phyloP scores from a whole-genome alignment of 2,329 filamentous ascomycete genomes.

The Pezicula carpinea region DNA sequence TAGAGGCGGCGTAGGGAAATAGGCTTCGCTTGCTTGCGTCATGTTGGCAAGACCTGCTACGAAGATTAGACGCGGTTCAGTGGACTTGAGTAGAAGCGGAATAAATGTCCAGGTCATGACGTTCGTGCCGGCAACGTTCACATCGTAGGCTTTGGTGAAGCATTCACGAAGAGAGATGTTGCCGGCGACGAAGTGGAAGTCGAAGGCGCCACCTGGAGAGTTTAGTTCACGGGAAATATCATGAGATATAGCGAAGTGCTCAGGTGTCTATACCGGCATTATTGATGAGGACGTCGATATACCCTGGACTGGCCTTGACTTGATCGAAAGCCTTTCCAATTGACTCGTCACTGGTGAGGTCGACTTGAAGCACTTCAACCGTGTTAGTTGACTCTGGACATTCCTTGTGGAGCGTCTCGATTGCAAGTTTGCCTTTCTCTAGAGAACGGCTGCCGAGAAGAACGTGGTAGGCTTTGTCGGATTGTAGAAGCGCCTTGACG shows the following conservation, averaged over 20 bases:
- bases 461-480: constrained; percentile 33
- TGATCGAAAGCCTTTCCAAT: constrained; percentile 17
- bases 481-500: constrained; percentile 33
- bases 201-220: constrained; percentile 21
- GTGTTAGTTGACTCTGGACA: constrained; percentile 25
- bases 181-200: constrained; percentile 25
- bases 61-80: constrained; percentile 41
- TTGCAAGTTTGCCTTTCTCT: constrained; percentile 30
- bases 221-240: constrained; percentile 2
- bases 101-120: constrained; percentile 28
- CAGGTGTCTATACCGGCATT: constrained; percentile 16
- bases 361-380: constrained; percentile 14
- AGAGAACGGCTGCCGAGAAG: constrained; percentile 34
- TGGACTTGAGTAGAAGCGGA: constrained; percentile 35
- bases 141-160: constrained; percentile 24
- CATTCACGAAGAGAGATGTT: constrained; percentile 22
- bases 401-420: constrained; percentile 29
- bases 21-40: constrained; percentile 20
- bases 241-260: background rate
- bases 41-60: constrained; percentile 36
- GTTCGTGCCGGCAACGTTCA: constrained; percentile 28
- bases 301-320: constrained; percentile 10
- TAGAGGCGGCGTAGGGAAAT: constrained; percentile 13
- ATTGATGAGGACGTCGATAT: constrained; percentile 18
- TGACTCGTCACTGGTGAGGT: constrained; percentile 18